Base-by-base conservation (phyloP, 2,329 filamentous ascomycete species). In the Fusarium chaquense region DNA sequence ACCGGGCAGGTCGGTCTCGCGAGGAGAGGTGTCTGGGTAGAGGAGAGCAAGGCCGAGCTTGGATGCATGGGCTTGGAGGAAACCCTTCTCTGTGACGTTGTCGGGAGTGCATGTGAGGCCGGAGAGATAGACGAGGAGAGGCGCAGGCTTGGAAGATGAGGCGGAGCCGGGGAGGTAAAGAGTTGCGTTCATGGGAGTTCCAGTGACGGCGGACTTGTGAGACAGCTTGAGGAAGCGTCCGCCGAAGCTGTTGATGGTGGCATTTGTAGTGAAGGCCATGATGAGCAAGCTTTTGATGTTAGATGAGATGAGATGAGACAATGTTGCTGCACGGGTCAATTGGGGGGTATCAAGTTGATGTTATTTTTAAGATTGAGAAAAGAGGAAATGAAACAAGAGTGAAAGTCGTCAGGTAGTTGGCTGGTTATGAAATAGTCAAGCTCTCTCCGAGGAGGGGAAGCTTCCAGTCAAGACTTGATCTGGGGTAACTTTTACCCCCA, bases 71-170 rank as follows among this genome's bases (percentile, higher is more conserved):
- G 91, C 89, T 78, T 98, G 94, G 81, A 99, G 93, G 86, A 98
- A 98, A 55, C 94, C 96, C 78, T 92, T 91, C 76, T 94, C 89
- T 33, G 90, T 85, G 77, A 89, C 90, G 81, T 94, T 94, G 76
- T 98, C 94, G 36, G 93, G 94, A 2, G 94, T 95, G 85, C 96
- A 99, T 65, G 96, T 98, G 65, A 99, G 85, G 53, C 96, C 96
- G 16, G 95, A 95, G 62, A 99, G 90, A 82, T 95, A 99, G 83
- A 98, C 90, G 62, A 99, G 87, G 32, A 98, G 88, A 26, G 96
- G 96, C 3, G 93, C 89, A 41, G 86, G 83, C 3, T 81, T 56
- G 51, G 80, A 75, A 18, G 80, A 75, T 67, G 86, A 81, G 58
- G 92, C 89, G 75, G 90, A 85, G 3, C 93, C 89, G 26, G 96